Percentiles rank a stretch among this genome's conserved stretches.
Conservation (phyloP, 768 basidiomycete genomes). For the Boletus vinaceobasis region DNA sequence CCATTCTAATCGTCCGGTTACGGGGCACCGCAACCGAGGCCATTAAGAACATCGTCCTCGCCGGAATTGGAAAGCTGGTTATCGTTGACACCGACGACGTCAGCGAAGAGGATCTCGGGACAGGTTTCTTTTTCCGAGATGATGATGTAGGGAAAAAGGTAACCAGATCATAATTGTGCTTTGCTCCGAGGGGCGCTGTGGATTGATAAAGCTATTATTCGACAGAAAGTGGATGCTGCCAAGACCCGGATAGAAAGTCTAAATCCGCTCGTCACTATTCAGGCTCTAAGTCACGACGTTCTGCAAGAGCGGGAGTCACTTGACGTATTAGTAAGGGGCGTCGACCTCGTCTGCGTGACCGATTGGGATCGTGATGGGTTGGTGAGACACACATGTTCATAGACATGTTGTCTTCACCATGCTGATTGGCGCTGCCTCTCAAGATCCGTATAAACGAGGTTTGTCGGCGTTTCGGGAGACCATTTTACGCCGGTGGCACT, state of each 20-base stretch:
- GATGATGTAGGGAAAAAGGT: slow-evolving; percentile 91
- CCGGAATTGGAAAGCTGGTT: slow-evolving; percentile 88
- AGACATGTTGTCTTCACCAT: neutral
- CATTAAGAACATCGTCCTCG: slow-evolving; percentile 96
- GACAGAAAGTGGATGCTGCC: slow-evolving; percentile 82
- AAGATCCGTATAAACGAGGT: slow-evolving; percentile 77
- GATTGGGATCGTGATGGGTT: slow-evolving; percentile 68
- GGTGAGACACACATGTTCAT: slow-evolving; percentile 45
- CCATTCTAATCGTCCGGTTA: slow-evolving; percentile 77
- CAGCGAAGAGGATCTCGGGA: slow-evolving; percentile 80
- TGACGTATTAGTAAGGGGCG: slow-evolving; percentile 54
- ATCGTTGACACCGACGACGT: slow-evolving; percentile 79
- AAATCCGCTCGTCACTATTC: slow-evolving; percentile 87
- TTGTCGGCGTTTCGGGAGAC: slow-evolving; percentile 70
- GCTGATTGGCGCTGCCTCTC: slow-evolving; percentile 8
- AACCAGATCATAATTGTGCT: slow-evolving; percentile 4
- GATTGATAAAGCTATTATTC: slow-evolving; percentile 17
- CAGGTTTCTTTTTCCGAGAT: slow-evolving; percentile 92
- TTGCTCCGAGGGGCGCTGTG: slow-evolving; percentile 35
- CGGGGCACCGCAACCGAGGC: slow-evolving; percentile 87
- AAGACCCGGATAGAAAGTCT: slow-evolving; percentile 81
- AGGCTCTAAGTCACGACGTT: slow-evolving; percentile 54
- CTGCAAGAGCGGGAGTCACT: slow-evolving; percentile 51
- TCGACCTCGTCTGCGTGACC: slow-evolving; percentile 86
- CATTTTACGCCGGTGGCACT: slow-evolving; percentile 89